Evolutionary conservation across 1,284 basidiomycete genomes (phyloP).

Genomic region (Vanrija sp.): DNA sequence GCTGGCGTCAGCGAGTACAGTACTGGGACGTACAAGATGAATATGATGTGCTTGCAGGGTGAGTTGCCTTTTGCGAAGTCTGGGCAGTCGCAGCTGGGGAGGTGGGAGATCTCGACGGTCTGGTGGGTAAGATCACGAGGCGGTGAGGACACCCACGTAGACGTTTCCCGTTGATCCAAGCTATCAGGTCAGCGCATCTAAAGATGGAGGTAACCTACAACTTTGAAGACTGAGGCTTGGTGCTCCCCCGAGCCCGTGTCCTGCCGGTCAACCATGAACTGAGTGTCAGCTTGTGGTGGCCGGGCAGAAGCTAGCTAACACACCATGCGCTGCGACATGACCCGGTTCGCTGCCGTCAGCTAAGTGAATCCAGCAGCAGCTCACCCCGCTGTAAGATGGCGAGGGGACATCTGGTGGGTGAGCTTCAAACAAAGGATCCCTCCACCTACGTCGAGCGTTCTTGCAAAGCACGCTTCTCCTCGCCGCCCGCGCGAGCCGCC

Average conservation of each 20-base stretch:
- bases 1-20: slow-evolving; percentile 10
- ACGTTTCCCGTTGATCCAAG: slow-evolving; percentile 40
- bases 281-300: slow-evolving; percentile 1
- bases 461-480: not conserved
- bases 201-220: too few relatives aligned
- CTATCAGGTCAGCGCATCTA: slow-evolving; percentile 15
- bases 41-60: slow-evolving; percentile 44
- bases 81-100: slow-evolving; percentile 35
- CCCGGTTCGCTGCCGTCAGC: slow-evolving; percentile 22
- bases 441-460: slow-evolving; percentile 1
- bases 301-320: not conserved
- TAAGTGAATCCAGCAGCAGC: not conserved
- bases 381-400: not conserved
- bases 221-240: slow-evolving; percentile 14
- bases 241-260: not conserved
- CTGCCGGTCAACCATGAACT: slow-evolving; percentile 27
- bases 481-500: too few relatives aligned
- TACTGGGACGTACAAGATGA: slow-evolving; percentile 30
- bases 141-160: slow-evolving; percentile 37
- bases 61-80: slow-evolving; percentile 32
- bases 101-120: slow-evolving; percentile 25
- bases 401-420: slow-evolving; percentile 1
- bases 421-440: not conserved
- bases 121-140: slow-evolving; percentile 15
- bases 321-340: slow-evolving; percentile 38